Evolutionary conservation across 805 yeast species (phyloP).

Genomic region (Zygosaccharomyces rouxii): DNA sequence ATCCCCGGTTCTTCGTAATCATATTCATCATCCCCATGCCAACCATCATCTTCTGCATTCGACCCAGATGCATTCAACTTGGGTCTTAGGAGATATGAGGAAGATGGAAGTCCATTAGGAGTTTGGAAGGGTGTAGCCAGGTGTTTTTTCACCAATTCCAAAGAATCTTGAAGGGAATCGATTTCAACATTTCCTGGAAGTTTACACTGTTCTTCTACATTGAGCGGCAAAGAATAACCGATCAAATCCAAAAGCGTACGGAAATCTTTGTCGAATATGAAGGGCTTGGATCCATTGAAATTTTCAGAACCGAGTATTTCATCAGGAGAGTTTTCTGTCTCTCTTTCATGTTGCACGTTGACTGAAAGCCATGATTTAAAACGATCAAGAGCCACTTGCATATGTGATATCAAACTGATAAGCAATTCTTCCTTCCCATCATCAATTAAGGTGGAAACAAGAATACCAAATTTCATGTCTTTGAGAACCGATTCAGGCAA

Average conservation of each 20-base stretch:
- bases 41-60: constrained; percentile 20
- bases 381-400: constrained; percentile 15
- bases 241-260: constrained; percentile 24
- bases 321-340: constrained; percentile 15
- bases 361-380: constrained; percentile 18
- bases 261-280: constrained; percentile 26
- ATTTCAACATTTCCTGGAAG: constrained; percentile 17
- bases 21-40: constrained; percentile 21
- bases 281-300: constrained; percentile 10
- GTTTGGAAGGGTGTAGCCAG: constrained; percentile 27
- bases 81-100: constrained; percentile 27
- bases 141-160: constrained; percentile 20
- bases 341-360: constrained; percentile 9
- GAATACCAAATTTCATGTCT: constrained; percentile 31
- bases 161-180: constrained; percentile 11
- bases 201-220: constrained; percentile 18
- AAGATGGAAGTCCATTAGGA: constrained; percentile 27
- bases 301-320: constrained; percentile 12
- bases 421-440: constrained; percentile 27
- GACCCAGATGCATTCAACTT: background rate
- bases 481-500: constrained; percentile 20
- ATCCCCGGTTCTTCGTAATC: constrained; percentile 23
- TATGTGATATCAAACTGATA: constrained; percentile 19
- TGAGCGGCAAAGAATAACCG: constrained; percentile 25
- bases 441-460: constrained; percentile 34